A percentile compares a stretch with the other conserved stretches of the same genome.
phyloP scores from a whole-genome alignment of 179 eudicot genomes.

The Patellifolia procumbens region DNA sequence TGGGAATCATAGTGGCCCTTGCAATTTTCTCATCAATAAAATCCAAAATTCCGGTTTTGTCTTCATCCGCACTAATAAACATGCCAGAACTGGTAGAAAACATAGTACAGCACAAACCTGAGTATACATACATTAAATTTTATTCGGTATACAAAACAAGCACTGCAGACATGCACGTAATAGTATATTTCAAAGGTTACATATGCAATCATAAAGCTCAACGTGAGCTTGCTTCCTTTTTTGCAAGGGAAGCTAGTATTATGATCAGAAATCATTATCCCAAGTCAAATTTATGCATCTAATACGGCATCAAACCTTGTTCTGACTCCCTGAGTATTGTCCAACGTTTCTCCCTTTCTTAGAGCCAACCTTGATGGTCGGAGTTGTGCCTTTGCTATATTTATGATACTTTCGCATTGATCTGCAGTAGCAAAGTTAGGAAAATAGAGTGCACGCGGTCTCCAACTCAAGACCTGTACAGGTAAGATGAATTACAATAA shows the following conservation, averaged over 20 bases:
- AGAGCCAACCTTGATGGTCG: constrained; percentile 79
- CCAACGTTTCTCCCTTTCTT: constrained; percentile 87
- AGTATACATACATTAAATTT: background rate
- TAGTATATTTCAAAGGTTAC: background rate
- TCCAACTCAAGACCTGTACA: constrained; percentile 88
- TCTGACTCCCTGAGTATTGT: constrained; percentile 76
- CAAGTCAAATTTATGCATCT: constrained; percentile 19
- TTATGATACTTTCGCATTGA: constrained; percentile 68
- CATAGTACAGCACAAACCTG: constrained; percentile 16
- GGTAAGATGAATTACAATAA: constrained; percentile 14
- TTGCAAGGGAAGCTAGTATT: background rate
- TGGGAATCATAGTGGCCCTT: constrained; percentile 90
- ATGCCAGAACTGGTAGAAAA: constrained; percentile 71
- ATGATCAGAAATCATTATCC: background rate
- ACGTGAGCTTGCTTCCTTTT: background rate
- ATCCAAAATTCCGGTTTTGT: constrained; percentile 81
- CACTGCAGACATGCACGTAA: constrained; percentile 8
- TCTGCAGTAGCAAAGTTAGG: constrained; percentile 85
- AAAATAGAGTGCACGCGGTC: constrained; percentile 73
- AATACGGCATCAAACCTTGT: constrained; percentile 58
- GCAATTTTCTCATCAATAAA: constrained; percentile 84
- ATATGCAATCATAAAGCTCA: constrained; percentile 4
- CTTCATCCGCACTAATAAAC: constrained; percentile 88
- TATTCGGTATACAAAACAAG: background rate
- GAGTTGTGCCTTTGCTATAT: constrained; percentile 60